These are phyloP conservation scores for Kuraishia hungarica DNA, from an alignment of 805 yeast genomes.

Conservation along the genomic window DNA sequence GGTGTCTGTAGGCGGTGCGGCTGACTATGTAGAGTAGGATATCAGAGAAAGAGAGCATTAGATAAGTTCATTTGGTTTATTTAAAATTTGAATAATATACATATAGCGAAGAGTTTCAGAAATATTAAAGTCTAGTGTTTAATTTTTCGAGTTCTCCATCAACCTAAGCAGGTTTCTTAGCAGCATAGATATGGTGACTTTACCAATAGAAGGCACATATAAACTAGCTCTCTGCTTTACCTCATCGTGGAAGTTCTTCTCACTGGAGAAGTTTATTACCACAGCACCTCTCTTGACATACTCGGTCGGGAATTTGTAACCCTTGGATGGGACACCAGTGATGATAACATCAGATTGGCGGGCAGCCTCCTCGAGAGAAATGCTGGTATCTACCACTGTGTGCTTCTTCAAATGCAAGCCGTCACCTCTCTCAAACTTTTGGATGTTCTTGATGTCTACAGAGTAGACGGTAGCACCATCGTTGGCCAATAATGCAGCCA, in stretches of 20 bases:
- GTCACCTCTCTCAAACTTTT: conserved; percentile 90
- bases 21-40: background rate
- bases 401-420: conserved; percentile 78
- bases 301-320: conserved; percentile 80
- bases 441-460: conserved; percentile 79
- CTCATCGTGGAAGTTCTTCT: conserved; percentile 76
- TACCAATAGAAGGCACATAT: conserved; percentile 93
- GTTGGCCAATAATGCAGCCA: conserved; percentile 91
- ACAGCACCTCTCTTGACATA: conserved; percentile 81
- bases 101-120: background rate
- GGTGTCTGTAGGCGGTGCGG: background rate
- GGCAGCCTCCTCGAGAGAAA: conserved; percentile 56
- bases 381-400: conserved; percentile 54
- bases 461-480: conserved; percentile 97
- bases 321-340: conserved; percentile 87
- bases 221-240: conserved; percentile 82
- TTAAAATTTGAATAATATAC: background rate
- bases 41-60: background rate
- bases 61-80: background rate
- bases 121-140: background rate
- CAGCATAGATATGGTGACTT: conserved; percentile 93
- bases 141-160: conserved; percentile 40
- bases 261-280: conserved; percentile 82
- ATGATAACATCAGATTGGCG: conserved; percentile 81
- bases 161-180: conserved; percentile 82